These are phyloP conservation scores for Scheffersomyces insectosa DNA, from an alignment of 1,139 yeast genomes.

Conservation along the genomic window DNA sequence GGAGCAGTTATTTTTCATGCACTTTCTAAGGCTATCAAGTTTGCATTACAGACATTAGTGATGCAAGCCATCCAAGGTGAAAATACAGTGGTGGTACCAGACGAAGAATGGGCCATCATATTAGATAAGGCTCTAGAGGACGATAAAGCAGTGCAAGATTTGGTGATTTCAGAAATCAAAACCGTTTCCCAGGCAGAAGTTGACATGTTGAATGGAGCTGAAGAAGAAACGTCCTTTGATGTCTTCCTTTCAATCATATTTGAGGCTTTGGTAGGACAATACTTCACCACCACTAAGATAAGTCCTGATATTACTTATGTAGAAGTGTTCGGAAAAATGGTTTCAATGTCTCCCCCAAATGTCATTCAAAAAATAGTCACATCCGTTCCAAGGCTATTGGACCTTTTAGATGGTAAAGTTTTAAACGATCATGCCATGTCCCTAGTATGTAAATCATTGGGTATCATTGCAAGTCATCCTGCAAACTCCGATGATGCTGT, in stretches of 20 bases:
- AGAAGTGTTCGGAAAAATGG: conserved; percentile 29
- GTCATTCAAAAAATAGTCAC: conserved; percentile 26
- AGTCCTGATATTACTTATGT: conserved; percentile 23
- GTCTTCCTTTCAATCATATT: conserved; percentile 25
- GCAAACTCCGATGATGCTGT: conserved; percentile 13
- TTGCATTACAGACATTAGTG: conserved; percentile 55
- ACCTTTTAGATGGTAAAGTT: conserved; percentile 22
- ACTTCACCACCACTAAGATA: conserved; percentile 4
- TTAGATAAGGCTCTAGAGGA: conserved; percentile 70
- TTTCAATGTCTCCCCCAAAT: conserved; percentile 36
- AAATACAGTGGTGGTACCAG: conserved; percentile 60
- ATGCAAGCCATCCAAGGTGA: conserved; percentile 59
- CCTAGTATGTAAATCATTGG: conserved; percentile 50
- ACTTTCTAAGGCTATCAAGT: conserved; percentile 44
- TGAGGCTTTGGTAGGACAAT: conserved; percentile 30
- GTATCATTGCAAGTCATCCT: conserved; percentile 57
- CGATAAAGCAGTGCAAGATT: conserved; percentile 52
- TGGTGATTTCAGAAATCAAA: conserved; percentile 30
- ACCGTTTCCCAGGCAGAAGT: conserved; percentile 14
- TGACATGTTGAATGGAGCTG: conserved; percentile 15
- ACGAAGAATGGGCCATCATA: conserved; percentile 75
- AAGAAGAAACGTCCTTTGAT: conserved; percentile 14
- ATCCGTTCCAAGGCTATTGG: conserved; percentile 20
- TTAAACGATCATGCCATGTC: conserved; percentile 35
- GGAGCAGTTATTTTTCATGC: conserved; percentile 28